Evolutionary conservation across 2,329 filamentous ascomycete genomes (phyloP).

Genomic region (Didymella exigua): DNA sequence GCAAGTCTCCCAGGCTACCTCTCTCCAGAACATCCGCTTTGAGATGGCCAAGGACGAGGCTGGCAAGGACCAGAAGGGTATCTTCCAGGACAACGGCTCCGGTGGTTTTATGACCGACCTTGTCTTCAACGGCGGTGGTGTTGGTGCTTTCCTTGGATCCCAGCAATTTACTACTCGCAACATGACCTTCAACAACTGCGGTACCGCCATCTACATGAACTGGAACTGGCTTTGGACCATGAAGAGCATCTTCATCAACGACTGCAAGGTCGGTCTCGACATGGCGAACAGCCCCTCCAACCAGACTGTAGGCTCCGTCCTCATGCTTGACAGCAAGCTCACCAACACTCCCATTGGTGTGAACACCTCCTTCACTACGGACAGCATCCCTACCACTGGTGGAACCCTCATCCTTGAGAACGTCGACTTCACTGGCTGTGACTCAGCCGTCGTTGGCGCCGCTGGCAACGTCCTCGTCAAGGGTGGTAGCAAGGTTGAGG

Average conservation of each 20-base stretch:
- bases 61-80: slow-evolving; percentile 60
- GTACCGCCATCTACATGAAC: slow-evolving; percentile 60
- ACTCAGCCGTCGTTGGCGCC: slow-evolving; percentile 67
- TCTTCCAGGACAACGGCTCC: slow-evolving; percentile 66
- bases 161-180: slow-evolving; percentile 66
- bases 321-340: slow-evolving; percentile 81
- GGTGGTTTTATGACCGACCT: slow-evolving; percentile 66
- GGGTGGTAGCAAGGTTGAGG: slow-evolving; percentile 70
- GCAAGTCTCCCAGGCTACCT: slow-evolving; percentile 70
- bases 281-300: slow-evolving; percentile 61
- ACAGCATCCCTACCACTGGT: slow-evolving; percentile 70
- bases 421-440: slow-evolving; percentile 77
- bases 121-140: slow-evolving; percentile 64
- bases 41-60: slow-evolving; percentile 56
- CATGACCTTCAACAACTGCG: slow-evolving; percentile 56
- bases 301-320: slow-evolving; percentile 83
- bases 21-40: slow-evolving; percentile 67
- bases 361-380: slow-evolving; percentile 75
- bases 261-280: slow-evolving; percentile 55
- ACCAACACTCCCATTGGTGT: slow-evolving; percentile 77
- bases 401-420: slow-evolving; percentile 87
- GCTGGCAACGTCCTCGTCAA: slow-evolving; percentile 67
- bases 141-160: slow-evolving; percentile 65
- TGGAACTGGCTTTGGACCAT: slow-evolving; percentile 61
- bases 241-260: slow-evolving; percentile 54